Percentiles rank a stretch among this genome's conserved stretches.
phyloP scores from a whole-genome alignment of 2,329 filamentous ascomycete species.

The Colletotrichum brevisporum region DNA sequence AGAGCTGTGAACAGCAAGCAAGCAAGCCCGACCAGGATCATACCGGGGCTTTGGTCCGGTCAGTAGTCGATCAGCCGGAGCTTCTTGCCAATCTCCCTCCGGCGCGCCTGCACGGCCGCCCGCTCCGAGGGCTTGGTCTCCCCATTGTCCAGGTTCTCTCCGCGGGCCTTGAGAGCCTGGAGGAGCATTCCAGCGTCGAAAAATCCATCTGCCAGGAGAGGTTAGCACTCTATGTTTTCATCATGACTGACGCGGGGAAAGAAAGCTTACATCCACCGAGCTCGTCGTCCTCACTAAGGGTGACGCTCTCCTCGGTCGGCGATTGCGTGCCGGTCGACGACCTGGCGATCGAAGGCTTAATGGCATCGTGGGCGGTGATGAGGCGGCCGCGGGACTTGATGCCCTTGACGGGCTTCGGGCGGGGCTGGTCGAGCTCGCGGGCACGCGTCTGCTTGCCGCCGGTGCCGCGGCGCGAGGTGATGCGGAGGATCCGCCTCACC shows the following conservation, averaged over 20 bases:
- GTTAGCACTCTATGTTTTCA: conserved; percentile 44
- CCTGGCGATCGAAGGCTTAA: conserved; percentile 53
- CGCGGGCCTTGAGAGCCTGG: conserved; percentile 84
- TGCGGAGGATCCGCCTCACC: conserved; percentile 85
- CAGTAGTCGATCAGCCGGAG: conserved; percentile 78
- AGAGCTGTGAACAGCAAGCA: no score
- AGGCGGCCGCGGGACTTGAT: conserved; percentile 81
- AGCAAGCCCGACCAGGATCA: no score
- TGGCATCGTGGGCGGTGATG: conserved; percentile 71
- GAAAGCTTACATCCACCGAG: conserved; percentile 88
- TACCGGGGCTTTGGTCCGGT: not conserved
- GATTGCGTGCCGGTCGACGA: conserved; percentile 67
- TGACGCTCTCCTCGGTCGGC: conserved; percentile 77
- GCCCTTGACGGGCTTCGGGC: conserved; percentile 57
- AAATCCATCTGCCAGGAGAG: conserved; percentile 81
- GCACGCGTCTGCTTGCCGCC: conserved; percentile 63
- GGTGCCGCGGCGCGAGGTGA: conserved; percentile 66
- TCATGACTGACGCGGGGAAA: not conserved
- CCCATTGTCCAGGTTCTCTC: conserved; percentile 64
- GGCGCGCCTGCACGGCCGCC: conserved; percentile 69
- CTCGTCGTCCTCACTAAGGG: conserved; percentile 87
- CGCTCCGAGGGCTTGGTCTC: conserved; percentile 71
- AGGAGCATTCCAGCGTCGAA: conserved; percentile 97
- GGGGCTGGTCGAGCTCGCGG: conserved; percentile 64
- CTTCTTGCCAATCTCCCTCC: conserved; percentile 82